Evolutionary conservation across 1,284 basidiomycete species (phyloP).

Genomic region (Entoloma clypeatum): DNA sequence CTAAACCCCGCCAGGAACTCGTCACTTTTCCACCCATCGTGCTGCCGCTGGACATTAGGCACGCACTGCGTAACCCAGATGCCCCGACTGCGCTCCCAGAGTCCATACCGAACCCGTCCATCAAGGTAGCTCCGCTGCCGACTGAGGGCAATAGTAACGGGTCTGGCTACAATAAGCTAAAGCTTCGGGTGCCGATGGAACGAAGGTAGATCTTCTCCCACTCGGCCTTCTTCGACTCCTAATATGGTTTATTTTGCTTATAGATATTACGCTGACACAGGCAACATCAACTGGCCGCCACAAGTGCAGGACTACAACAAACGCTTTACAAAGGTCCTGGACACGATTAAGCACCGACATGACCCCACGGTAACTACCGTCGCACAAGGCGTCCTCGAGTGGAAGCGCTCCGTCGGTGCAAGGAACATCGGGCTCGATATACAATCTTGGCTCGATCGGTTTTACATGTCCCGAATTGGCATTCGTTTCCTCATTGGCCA

Average conservation of each 20-base stretch:
- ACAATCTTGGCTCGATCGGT: conserved; percentile 94
- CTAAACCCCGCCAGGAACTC: conserved; percentile 61
- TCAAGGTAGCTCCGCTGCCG: conserved; percentile 34
- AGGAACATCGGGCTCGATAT: conserved; percentile 81
- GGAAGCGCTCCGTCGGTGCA: conserved; percentile 63
- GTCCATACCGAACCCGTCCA: conserved; percentile 68
- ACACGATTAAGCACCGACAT: conserved; percentile 91
- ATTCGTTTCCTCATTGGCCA: conserved; percentile 95
- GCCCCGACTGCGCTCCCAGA: conserved; percentile 52
- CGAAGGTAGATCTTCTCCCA: conserved; percentile 45
- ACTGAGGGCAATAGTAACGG: conserved; percentile 28
- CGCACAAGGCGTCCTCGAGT: conserved; percentile 84
- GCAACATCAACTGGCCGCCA: conserved; percentile 79
- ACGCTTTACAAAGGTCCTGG: conserved; percentile 83
- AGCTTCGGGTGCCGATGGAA: conserved; percentile 71
- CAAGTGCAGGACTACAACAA: conserved; percentile 95
- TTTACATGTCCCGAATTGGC: conserved; percentile 96
- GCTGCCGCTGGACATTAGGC: conserved; percentile 64
- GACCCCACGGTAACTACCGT: conserved; percentile 98
- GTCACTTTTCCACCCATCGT: conserved; percentile 78
- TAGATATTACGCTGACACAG: conserved; percentile 84
- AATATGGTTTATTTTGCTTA: conserved; percentile 7
- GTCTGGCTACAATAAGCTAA: conserved; percentile 48
- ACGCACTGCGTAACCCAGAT: conserved; percentile 57
- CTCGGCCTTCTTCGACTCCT: conserved; percentile 9